A percentile compares a stretch with the other conserved stretches of the same genome.
Evolutionary conservation across 345 rosid genomes (phyloP).

Genomic region (Gossypium mustelinum): DNA sequence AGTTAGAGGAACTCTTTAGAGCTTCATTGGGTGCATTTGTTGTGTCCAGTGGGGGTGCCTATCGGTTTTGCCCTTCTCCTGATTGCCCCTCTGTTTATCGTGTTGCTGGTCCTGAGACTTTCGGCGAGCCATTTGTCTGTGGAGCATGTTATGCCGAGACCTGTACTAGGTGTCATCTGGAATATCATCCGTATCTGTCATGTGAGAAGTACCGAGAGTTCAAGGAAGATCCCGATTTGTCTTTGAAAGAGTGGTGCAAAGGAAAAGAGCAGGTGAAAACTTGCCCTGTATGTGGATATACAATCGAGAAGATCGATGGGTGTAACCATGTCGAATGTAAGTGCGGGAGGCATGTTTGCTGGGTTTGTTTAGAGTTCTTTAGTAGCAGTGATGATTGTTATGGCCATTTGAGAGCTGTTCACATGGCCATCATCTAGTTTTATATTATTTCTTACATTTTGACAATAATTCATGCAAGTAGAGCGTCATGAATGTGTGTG

Average conservation of each 20-base stretch:
- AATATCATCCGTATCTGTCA: slow-evolving; percentile 63
- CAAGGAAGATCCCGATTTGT: slow-evolving; percentile 76
- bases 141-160: slow-evolving; percentile 10
- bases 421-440: slow-evolving; percentile 31
- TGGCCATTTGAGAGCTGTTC: slow-evolving; percentile 46
- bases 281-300: slow-evolving; percentile 63
- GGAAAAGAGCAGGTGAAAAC: slow-evolving; percentile 65
- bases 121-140: not conserved
- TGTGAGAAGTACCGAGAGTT: slow-evolving; percentile 64
- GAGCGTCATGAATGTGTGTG: not conserved
- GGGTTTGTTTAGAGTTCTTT: slow-evolving; percentile 62
- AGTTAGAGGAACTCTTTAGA: slow-evolving; percentile 73
- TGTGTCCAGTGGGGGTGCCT: slow-evolving; percentile 51
- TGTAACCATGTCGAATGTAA: slow-evolving; percentile 73
- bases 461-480: slow-evolving; percentile 13
- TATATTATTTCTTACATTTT: not conserved
- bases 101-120: not conserved
- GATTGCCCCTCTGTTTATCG: slow-evolving; percentile 8
- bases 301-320: slow-evolving; percentile 79
- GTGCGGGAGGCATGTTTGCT: slow-evolving; percentile 87
- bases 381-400: slow-evolving; percentile 54
- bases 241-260: slow-evolving; percentile 68
- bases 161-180: slow-evolving; percentile 5
- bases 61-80: slow-evolving; percentile 37
- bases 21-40: slow-evolving; percentile 66